A percentile compares a stretch with the other conserved stretches of the same genome.
phyloP scores from a whole-genome alignment of 1,284 basidiomycete genomes.

The Malassezia pachydermatis region DNA sequence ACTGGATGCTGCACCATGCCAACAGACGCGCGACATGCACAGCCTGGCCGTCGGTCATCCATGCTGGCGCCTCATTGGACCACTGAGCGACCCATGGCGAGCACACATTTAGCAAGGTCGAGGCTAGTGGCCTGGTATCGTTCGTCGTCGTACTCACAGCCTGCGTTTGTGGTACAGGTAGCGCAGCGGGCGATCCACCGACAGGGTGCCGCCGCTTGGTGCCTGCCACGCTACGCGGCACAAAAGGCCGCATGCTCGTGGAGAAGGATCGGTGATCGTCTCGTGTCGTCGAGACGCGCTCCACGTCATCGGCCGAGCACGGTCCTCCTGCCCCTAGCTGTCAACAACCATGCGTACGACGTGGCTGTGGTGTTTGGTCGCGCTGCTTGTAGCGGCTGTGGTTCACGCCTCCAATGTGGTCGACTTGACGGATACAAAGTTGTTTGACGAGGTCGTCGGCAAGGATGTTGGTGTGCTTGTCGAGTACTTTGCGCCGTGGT shows the following conservation, averaged over 20 bases:
- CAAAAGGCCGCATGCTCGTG: conserved; percentile 11
- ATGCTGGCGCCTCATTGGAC: neutral
- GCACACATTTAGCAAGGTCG: conserved; percentile 4
- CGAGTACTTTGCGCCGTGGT: conserved; percentile 47
- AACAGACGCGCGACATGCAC: conserved; percentile 6
- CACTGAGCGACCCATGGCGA: conserved; percentile 3
- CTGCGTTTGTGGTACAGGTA: neutral
- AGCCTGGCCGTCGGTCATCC: neutral
- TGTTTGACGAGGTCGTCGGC: conserved; percentile 34
- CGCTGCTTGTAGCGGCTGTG: neutral
- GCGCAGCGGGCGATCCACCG: neutral
- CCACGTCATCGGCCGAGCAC: conserved; percentile 9
- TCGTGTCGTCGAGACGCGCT: neutral
- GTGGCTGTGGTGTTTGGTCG: neutral
- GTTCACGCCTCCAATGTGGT: conserved; percentile 30
- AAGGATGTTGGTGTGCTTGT: conserved; percentile 33
- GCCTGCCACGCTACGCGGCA: conserved; percentile 18
- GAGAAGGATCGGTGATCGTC: neutral
- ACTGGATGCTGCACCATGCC: neutral
- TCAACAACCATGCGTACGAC: conserved; percentile 5
- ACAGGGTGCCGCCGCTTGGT: conserved; percentile 12
- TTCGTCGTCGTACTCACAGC: neutral
- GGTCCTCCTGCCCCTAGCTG: neutral
- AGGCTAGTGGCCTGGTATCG: neutral
- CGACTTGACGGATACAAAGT: conserved; percentile 37